These are phyloP conservation scores for Pythium oligandrum DNA, from an alignment of 352 stramenopile genomes.

Conservation along the genomic window DNA sequence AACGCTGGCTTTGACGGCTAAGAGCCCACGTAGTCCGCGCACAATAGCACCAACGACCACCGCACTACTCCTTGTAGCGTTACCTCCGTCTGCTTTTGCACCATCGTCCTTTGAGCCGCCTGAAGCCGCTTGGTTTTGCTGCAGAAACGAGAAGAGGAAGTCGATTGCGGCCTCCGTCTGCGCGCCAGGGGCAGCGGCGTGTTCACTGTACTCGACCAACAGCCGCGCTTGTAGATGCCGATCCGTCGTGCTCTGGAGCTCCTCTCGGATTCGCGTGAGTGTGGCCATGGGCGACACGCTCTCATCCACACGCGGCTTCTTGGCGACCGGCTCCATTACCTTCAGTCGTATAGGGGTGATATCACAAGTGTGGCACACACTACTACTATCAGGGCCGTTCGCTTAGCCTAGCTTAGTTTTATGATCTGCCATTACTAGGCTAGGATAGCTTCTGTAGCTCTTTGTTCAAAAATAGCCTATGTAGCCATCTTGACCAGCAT, in stretches of 20 bases:
- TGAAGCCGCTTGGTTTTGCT: conserved; percentile 41
- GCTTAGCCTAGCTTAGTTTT: too few relatives aligned
- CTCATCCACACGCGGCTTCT: conserved; percentile 2
- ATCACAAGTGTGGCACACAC: too few relatives aligned
- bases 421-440: too few relatives aligned
- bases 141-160: conserved; percentile 77
- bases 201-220: conserved; percentile 48
- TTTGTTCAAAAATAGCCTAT: too few relatives aligned
- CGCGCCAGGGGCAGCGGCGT: conserved; percentile 35
- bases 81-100: conserved; percentile 20
- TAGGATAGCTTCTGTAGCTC: too few relatives aligned
- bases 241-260: conserved; percentile 35
- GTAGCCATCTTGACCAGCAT: too few relatives aligned
- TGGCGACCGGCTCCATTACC: conserved; percentile 1
- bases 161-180: conserved; percentile 61
- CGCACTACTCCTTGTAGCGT: conserved; percentile 9
- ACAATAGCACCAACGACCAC: conserved; percentile 70
- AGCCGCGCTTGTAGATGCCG: conserved; percentile 61
- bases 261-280: conserved; percentile 33
- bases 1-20: conserved; percentile 53
- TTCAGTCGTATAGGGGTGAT: background rate
- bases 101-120: conserved; percentile 12
- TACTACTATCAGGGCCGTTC: too few relatives aligned
- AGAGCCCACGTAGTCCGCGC: conserved; percentile 45
- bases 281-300: background rate